Percentiles rank a stretch among this genome's conserved stretches.
Conservation (phyloP, 2,329 filamentous ascomycete genomes). For the Elsinoe necatrix region DNA sequence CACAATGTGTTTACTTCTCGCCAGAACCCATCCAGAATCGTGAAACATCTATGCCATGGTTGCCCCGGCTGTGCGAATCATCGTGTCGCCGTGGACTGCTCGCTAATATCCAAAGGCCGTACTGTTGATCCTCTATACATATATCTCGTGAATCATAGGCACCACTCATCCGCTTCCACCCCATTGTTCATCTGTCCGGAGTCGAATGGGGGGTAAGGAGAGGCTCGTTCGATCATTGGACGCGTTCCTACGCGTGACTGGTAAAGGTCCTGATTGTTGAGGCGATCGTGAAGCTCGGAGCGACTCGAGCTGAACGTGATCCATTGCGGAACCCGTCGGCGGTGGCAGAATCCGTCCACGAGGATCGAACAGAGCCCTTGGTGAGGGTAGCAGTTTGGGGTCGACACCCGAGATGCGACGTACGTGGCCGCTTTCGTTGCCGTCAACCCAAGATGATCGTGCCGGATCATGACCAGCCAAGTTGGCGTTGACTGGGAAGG, state of each 20-base stretch:
- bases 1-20: too few relatives aligned
- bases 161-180: not conserved
- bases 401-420: not conserved
- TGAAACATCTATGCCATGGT: too few relatives aligned
- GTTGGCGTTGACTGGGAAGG: not conserved
- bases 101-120: too few relatives aligned
- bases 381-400: not conserved
- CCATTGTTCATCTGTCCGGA: not conserved
- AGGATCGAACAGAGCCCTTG: not conserved
- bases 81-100: too few relatives aligned
- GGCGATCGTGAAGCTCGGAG: not conserved
- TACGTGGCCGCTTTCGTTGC: not conserved
- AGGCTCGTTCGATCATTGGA: not conserved
- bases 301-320: not conserved
- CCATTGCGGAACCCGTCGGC: not conserved
- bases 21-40: too few relatives aligned
- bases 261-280: not conserved
- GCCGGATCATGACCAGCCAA: too few relatives aligned
- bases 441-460: too few relatives aligned
- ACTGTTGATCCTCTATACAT: too few relatives aligned
- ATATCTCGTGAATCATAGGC: too few relatives aligned
- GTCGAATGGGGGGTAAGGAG: not conserved
- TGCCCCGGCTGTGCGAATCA: too few relatives aligned
- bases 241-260: not conserved
- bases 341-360: not conserved